Percentiles rank a stretch among this genome's conserved stretches.
These are phyloP conservation scores for Sodiomyces alkalinus DNA, from an alignment of 2,329 filamentous ascomycete genomes.

Conservation along the genomic window DNA sequence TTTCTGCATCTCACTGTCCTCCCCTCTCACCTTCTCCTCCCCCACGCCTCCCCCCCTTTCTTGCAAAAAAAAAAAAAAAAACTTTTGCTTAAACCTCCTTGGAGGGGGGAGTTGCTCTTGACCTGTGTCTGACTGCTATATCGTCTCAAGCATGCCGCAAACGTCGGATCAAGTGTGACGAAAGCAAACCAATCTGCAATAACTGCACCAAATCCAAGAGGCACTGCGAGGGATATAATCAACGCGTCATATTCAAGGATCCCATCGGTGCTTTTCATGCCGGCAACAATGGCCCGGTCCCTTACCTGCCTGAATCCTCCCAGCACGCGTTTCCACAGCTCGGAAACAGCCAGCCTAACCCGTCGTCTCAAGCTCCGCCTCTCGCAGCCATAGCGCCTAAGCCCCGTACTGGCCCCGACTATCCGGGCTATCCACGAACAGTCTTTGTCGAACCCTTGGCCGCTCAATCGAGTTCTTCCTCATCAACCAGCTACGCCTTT, in stretches of 20 bases:
- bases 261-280: conserved; percentile 44
- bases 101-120: too few species aligned
- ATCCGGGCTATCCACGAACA: conserved; percentile 14
- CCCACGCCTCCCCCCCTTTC: neutral
- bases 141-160: conserved; percentile 61
- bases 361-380: conserved; percentile 19
- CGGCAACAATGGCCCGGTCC: conserved; percentile 26
- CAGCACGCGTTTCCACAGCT: conserved; percentile 29
- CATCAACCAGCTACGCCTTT: too few species aligned
- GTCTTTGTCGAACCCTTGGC: too few species aligned
- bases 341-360: conserved; percentile 22
- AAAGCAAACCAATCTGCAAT: conserved; percentile 66
- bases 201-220: conserved; percentile 82
- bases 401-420: conserved; percentile 23
- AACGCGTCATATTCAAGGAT: conserved; percentile 67
- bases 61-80: too few species aligned
- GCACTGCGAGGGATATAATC: conserved; percentile 70
- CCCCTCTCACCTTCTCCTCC: neutral
- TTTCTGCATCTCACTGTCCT: neutral
- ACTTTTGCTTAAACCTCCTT: too few species aligned
- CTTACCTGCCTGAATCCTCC: conserved; percentile 28
- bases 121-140: too few species aligned
- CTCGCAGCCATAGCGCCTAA: conserved; percentile 36
- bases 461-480: too few species aligned
- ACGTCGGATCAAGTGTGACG: conserved; percentile 92